These are phyloP conservation scores for Ogataea methanolica DNA, from an alignment of 805 yeast genomes.

Conservation along the genomic window DNA sequence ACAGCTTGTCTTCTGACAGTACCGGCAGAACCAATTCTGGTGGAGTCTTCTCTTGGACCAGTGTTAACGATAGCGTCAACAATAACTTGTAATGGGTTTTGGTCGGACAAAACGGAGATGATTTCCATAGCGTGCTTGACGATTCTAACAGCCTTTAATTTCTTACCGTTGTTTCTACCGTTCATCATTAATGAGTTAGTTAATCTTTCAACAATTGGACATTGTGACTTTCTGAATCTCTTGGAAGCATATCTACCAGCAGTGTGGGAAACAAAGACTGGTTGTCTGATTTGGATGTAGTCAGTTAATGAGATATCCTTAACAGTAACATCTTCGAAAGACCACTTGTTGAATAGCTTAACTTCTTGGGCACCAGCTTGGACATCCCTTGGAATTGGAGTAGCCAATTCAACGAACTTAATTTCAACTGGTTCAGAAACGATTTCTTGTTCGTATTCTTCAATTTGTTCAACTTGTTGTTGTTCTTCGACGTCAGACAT, in stretches of 20 bases:
- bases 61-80: constrained; percentile 99
- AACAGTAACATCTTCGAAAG: constrained; percentile 95
- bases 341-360: constrained; percentile 99
- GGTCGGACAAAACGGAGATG: constrained; percentile 95
- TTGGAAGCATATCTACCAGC: constrained; percentile 99
- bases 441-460: constrained; percentile 56
- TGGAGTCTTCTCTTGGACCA: constrained; percentile 99
- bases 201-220: constrained; percentile 98
- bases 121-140: constrained; percentile 99
- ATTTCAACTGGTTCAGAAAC: constrained; percentile 81
- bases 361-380: constrained; percentile 94
- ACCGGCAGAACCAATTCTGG: constrained; percentile 99
- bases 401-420: constrained; percentile 81
- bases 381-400: constrained; percentile 94
- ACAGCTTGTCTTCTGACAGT: constrained; percentile 99
- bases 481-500: constrained; percentile 87
- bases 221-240: constrained; percentile 99
- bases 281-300: constrained; percentile 96
- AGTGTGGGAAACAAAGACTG: constrained; percentile 97
- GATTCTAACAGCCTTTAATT: constrained; percentile 99
- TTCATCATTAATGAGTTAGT: constrained; percentile 99
- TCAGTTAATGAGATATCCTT: constrained; percentile 98
- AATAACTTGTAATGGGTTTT: constrained; percentile 98
- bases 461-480: constrained; percentile 48
- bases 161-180: constrained; percentile 99